Base-by-base conservation (phyloP, 2,329 filamentous ascomycete genomes). In the Phialophora macrospora region DNA sequence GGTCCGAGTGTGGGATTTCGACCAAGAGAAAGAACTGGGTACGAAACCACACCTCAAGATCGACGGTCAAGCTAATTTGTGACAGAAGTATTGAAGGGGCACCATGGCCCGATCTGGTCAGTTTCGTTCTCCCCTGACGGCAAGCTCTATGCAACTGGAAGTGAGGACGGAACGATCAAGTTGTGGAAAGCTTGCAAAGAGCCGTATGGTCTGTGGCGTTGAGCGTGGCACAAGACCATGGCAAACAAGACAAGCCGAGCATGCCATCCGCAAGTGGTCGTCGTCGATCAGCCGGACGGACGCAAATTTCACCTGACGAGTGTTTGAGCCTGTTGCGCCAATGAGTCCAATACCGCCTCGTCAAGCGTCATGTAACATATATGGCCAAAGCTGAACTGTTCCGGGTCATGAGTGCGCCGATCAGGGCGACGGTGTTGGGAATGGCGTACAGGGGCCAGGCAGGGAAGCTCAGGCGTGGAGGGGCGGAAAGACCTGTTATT, bases 51-150 rank as follows among this genome's bases (percentile, higher is more conserved):
- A 2, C 46, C 49, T 59, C 63, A 54, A 17, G 12, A 24, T 4
- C 61, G 28, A 26, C 52, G 48, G 60, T 65, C 55, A 65, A 64
- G 26, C 70, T 78, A 57, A 74, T 65, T 68, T 52, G 62, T 34
- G 24, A 7, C 68, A 90, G 95, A 98, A 76, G 90, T 94, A 12
- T 92, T 96, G 80, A 97, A 97, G 79, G 95, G 95, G 26, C 95
- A 99, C 73, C 95, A 99, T 74, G 95, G 95, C 1, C 94, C 94
- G 1, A 95, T 99, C 68, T 99, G 95, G 95, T 97, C 93, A 5
- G 88, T 96, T 66, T 90, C 90, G 63, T 99, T 97, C 78, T 95
- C 93, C 0, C 95, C 95, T 0, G 95, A 99, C 74, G 93, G 93
- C 55, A 97, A 96, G 76, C 82, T 99, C 7, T 99, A 98, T 75